phyloP scores from a whole-genome alignment of 2,329 filamentous ascomycete genomes.

The Fusarium sp. region DNA sequence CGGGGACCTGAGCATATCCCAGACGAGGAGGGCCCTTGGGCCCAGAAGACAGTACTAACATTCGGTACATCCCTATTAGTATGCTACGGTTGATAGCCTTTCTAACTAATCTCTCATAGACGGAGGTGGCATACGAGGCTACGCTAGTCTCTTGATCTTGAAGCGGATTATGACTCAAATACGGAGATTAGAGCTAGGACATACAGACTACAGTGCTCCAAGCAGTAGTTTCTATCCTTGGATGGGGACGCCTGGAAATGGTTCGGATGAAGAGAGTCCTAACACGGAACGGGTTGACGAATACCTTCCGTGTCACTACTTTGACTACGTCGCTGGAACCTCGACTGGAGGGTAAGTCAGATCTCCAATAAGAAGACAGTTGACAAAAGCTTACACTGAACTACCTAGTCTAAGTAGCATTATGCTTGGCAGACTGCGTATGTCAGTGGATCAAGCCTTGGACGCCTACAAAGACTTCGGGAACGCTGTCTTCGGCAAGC shows the following conservation, averaged over 20 bases:
- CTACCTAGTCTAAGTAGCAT: not conserved
- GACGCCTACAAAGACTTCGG: rapidly evolving
- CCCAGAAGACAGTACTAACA: rapidly evolving
- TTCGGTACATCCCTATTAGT: not conserved
- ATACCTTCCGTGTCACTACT: not conserved
- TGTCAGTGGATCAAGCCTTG: not conserved
- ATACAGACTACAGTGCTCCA: not conserved
- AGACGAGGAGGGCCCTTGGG: rapidly evolving
- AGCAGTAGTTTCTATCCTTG: conserved; percentile 1
- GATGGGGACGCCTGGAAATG: rapidly evolving
- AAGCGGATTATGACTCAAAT: not conserved
- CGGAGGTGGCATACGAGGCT: not conserved
- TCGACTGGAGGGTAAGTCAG: not conserved
- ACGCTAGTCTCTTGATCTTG: not conserved
- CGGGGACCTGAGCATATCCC: not conserved
- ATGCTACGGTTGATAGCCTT: not conserved
- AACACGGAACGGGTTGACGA: not conserved
- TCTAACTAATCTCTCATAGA: not conserved
- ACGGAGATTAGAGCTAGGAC: rapidly evolving
- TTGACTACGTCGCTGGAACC: not conserved
- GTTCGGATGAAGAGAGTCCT: rapidly evolving
- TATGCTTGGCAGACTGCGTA: not conserved
- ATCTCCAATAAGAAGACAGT: rapidly evolving
- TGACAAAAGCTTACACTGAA: rapidly evolving
- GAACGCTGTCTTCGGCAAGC: conserved; percentile 4